A percentile compares a stretch with the other conserved stretches of the same genome.
Conservation (phyloP, 768 basidiomycete species). For the Xerocomellus chrysenteron region DNA sequence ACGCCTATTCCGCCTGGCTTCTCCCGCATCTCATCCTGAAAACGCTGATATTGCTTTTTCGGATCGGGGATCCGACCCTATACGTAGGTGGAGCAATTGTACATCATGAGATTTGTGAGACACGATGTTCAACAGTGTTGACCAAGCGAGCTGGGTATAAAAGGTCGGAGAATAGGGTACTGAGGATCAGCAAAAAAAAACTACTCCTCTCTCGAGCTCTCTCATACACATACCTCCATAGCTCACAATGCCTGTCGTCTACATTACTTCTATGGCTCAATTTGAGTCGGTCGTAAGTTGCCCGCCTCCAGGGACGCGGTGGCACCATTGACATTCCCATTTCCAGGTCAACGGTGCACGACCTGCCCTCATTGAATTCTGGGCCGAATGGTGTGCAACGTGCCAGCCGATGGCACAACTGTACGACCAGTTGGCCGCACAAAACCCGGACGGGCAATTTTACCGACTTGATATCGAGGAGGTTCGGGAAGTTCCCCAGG, state of each 20-base stretch:
- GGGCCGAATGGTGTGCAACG: slow-evolving; percentile 32
- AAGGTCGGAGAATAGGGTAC: slow-evolving; percentile 12
- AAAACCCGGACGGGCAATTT: slow-evolving; percentile 27
- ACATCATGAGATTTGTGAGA: slow-evolving; percentile 13
- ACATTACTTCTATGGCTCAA: slow-evolving; percentile 28
- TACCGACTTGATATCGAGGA: slow-evolving; percentile 34
- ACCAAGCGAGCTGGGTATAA: slow-evolving; percentile 30
- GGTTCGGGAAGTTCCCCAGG: slow-evolving; percentile 24
- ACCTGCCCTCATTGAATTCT: slow-evolving; percentile 33
- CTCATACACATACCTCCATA: slow-evolving; percentile 13
- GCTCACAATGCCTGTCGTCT: slow-evolving; percentile 22
- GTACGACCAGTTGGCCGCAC: slow-evolving; percentile 26
- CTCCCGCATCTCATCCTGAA: slow-evolving; percentile 15
- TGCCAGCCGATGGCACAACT: slow-evolving; percentile 21
- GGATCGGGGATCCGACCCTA: slow-evolving; percentile 25
- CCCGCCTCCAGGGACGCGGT: not conserved
- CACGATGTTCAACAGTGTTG: slow-evolving; percentile 12
- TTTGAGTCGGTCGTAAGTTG: slow-evolving; percentile 24
- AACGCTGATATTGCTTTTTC: slow-evolving; percentile 15
- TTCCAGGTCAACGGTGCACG: slow-evolving; percentile 18
- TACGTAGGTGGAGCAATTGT: slow-evolving; percentile 20
- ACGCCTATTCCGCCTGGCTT: slow-evolving; percentile 31
- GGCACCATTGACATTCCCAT: slow-evolving; percentile 6
- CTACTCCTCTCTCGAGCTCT: slow-evolving; percentile 8
- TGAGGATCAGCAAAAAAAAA: slow-evolving; percentile 16